These are phyloP conservation scores for Ettlia oleoabundans DNA, from an alignment of 139 green algal species.

Conservation along the genomic window DNA sequence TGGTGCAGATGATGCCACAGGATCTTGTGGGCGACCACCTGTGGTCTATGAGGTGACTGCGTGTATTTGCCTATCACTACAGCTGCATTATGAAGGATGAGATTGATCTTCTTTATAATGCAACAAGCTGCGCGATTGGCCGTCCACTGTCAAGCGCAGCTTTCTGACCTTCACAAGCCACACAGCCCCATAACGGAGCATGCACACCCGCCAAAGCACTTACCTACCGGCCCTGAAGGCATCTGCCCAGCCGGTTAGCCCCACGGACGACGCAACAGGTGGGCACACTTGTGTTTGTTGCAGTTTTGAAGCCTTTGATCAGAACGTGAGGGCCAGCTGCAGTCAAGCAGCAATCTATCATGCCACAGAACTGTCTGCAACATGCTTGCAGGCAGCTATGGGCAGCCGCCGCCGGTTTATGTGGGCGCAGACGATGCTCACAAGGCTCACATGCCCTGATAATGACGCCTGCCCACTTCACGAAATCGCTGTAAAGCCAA, in stretches of 20 bases:
- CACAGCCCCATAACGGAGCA: neutral
- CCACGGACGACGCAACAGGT: conserved; percentile 16
- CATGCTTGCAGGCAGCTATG: conserved; percentile 19
- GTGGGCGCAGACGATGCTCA: conserved; percentile 10
- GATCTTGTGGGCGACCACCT: neutral
- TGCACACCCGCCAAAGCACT: neutral
- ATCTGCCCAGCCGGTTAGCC: neutral
- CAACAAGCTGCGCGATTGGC: no score
- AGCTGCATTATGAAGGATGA: no score
- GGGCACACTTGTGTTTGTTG: neutral
- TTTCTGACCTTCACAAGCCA: conserved; percentile 16
- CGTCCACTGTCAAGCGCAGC: no score
- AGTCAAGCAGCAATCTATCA: no score
- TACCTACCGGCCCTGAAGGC: neutral
- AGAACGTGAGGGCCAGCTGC: no score
- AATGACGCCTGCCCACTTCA: no score
- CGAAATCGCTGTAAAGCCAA: no score
- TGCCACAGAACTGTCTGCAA: no score
- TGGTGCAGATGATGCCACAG: neutral
- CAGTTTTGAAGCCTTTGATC: no score
- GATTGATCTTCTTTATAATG: no score
- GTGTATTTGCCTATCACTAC: no score
- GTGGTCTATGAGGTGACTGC: neutral
- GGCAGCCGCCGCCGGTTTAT: conserved; percentile 3
- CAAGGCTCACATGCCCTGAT: conserved; percentile 7